A percentile compares a stretch with the other conserved stretches of the same genome.
Evolutionary conservation across 2,329 filamentous ascomycete genomes (phyloP).

Genomic region (Hortaea werneckii): DNA sequence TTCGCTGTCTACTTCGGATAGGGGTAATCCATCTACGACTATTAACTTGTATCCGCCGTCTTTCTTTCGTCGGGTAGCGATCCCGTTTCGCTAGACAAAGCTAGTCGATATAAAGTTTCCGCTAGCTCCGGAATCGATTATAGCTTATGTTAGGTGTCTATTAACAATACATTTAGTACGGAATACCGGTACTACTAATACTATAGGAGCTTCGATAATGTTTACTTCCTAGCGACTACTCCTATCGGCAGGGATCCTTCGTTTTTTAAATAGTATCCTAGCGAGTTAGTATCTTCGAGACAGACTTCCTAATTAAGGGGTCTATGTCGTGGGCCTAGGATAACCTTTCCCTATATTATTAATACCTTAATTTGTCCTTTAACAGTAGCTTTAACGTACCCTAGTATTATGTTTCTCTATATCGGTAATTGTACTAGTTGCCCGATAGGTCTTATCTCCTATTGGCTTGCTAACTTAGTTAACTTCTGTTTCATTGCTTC

Average conservation of each 20-base stretch:
- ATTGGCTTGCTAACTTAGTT: background rate
- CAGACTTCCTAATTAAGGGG: too few relatives aligned
- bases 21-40: conserved; percentile 5
- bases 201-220: background rate
- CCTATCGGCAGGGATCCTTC: background rate
- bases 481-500: background rate
- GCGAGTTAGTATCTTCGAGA: too few relatives aligned
- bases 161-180: conserved; percentile 3
- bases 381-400: too few relatives aligned
- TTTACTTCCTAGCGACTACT: conserved; percentile 1
- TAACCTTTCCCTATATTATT: too few relatives aligned
- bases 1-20: conserved; percentile 7
- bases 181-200: conserved; percentile 4
- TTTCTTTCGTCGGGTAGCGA: conserved; percentile 8
- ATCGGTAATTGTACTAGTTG: background rate
- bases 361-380: too few relatives aligned
- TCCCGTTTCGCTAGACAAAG: conserved; percentile 3
- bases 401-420: background rate
- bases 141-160: conserved; percentile 1
- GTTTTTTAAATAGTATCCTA: background rate
- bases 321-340: too few relatives aligned
- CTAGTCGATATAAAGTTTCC: conserved; percentile 6
- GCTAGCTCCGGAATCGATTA: conserved; percentile 9
- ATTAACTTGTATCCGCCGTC: conserved; percentile 4
- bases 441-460: background rate